Percentiles rank a stretch among this genome's conserved stretches.
Evolutionary conservation across 2,329 filamentous ascomycete species (phyloP).

Genomic region (Fusarium odoratissimum): DNA sequence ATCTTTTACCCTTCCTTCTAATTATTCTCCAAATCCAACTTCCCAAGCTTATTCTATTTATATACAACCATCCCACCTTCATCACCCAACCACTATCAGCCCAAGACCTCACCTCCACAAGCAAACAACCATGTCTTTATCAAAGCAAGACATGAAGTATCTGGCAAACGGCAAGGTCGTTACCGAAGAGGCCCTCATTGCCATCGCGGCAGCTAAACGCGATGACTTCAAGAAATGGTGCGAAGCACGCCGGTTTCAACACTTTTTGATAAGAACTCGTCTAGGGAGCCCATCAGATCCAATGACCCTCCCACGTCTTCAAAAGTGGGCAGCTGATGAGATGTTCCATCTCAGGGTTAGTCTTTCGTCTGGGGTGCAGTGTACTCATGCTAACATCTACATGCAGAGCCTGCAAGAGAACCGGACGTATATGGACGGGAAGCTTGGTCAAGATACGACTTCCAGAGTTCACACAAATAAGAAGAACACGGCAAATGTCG

Average conservation of each 20-base stretch:
- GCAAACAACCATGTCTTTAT: not conserved
- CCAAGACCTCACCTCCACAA: not conserved
- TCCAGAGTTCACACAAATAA: too few species aligned
- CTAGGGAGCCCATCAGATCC: not conserved
- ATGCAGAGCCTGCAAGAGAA: not conserved
- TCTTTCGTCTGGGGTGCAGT: not conserved
- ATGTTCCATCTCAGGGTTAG: not conserved
- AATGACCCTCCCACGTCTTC: not conserved
- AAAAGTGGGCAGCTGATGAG: not conserved
- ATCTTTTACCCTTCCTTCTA: rapidly evolving
- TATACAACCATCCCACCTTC: not conserved
- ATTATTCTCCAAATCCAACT: not conserved
- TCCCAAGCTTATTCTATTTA: not conserved
- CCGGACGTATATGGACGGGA: not conserved
- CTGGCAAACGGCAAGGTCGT: not conserved
- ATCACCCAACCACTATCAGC: not conserved
- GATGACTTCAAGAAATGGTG: not conserved
- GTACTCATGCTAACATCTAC: not conserved
- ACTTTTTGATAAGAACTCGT: not conserved
- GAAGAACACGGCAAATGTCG: too few species aligned
- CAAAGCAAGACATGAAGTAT: not conserved
- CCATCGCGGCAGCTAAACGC: not conserved
- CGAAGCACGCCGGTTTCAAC: not conserved
- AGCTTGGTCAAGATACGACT: not conserved
- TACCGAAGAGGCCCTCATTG: not conserved